Evolutionary conservation across 2,329 filamentous ascomycete genomes (phyloP).

Genomic region (Penicillium glabrum): DNA sequence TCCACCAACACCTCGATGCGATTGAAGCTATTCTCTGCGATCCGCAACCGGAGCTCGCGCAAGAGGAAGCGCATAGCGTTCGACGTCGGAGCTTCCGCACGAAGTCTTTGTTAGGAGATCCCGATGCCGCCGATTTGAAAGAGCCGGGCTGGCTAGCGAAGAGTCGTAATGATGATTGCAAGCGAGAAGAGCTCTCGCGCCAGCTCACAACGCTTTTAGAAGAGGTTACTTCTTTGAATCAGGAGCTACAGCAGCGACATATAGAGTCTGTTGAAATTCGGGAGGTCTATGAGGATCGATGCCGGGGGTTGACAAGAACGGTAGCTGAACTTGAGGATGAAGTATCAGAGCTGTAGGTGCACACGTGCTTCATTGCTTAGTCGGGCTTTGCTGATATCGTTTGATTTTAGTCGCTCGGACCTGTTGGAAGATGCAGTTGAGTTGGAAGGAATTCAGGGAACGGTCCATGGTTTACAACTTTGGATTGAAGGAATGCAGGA

Average conservation of each 20-base stretch:
- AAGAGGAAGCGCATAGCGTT: not conserved
- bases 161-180: not conserved
- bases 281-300: conserved; percentile 57
- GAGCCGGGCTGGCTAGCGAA: not conserved
- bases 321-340: conserved; percentile 62
- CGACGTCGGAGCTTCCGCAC: not conserved
- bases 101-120: not conserved
- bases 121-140: not conserved
- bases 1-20: conserved; percentile 39
- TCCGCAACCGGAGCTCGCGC: conserved; percentile 15
- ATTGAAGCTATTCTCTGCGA: conserved; percentile 35
- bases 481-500: conserved; percentile 32
- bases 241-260: conserved; percentile 28
- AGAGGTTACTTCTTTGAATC: conserved; percentile 26
- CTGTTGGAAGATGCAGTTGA: conserved; percentile 35
- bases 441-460: conserved; percentile 37
- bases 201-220: conserved; percentile 25
- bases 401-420: conserved; percentile 25
- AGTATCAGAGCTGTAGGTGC: conserved; percentile 56
- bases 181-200: conserved; percentile 9
- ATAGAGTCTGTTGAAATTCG: conserved; percentile 58
- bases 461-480: conserved; percentile 33
- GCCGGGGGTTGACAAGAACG: conserved; percentile 58
- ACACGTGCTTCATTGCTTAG: not conserved
- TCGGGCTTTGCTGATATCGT: not conserved